Conservation (phyloP, 1,139 yeast genomes). For the Hemisphaericaspora subhashii region DNA sequence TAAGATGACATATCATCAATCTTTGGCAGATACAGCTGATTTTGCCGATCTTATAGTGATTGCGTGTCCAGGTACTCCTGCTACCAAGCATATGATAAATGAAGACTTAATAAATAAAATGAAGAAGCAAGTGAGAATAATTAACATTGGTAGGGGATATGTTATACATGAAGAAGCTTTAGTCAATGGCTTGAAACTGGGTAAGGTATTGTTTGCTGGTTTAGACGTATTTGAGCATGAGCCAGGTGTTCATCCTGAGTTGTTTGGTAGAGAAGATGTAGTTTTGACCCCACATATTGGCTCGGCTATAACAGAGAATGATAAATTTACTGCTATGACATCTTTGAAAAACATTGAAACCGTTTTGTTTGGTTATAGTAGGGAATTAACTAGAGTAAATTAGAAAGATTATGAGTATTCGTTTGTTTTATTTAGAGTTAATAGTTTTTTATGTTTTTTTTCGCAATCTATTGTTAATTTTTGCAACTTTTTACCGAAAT, state of each 20-base stretch:
- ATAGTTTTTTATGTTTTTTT: too few species aligned
- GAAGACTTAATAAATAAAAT: slow-evolving; percentile 47
- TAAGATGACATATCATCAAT: slow-evolving; percentile 42
- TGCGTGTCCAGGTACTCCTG: slow-evolving; percentile 66
- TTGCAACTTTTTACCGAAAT: too few species aligned
- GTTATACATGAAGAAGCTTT: slow-evolving; percentile 74
- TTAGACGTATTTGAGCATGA: slow-evolving; percentile 78
- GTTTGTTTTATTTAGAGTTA: too few species aligned
- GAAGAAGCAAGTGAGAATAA: slow-evolving; percentile 55
- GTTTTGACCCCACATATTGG: slow-evolving; percentile 77
- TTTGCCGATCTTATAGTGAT: slow-evolving; percentile 61
- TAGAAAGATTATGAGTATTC: too few species aligned
- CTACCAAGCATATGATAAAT: slow-evolving; percentile 59
- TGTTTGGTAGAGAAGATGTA: slow-evolving; percentile 65
- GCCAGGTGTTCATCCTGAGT: slow-evolving; percentile 54
- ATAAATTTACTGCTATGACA: slow-evolving; percentile 45
- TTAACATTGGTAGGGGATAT: slow-evolving; percentile 77
- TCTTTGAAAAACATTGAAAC: slow-evolving; percentile 49
- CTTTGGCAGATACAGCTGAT: slow-evolving; percentile 33
- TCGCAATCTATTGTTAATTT: too few species aligned
- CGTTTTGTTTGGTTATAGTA: slow-evolving; percentile 32
- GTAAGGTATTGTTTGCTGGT: slow-evolving; percentile 72
- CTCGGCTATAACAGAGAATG: slow-evolving; percentile 59
- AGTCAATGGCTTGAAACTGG: slow-evolving; percentile 63
- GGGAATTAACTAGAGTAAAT: slow-evolving; percentile 37